phyloP scores from a whole-genome alignment of 139 green algal genomes.

The Microglena sp. region DNA sequence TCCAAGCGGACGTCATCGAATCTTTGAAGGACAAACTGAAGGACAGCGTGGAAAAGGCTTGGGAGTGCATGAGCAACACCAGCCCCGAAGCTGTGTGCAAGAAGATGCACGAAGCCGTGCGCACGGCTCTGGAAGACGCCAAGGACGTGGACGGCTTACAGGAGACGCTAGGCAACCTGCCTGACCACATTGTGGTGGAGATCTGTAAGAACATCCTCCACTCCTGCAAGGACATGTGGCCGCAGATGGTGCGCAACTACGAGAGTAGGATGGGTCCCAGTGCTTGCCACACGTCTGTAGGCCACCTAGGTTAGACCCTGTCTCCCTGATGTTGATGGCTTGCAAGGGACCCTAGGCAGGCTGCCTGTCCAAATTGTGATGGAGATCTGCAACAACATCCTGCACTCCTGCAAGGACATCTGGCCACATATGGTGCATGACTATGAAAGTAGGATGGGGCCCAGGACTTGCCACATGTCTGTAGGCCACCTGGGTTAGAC shows the following conservation, averaged over 20 bases:
- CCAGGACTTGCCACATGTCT: no score
- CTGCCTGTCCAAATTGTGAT: constrained; percentile 21
- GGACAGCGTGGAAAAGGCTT: constrained; percentile 14
- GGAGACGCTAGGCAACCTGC: neutral
- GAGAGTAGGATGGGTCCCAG: neutral
- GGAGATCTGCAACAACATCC: constrained; percentile 5
- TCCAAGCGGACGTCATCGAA: constrained; percentile 28
- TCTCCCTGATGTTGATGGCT: constrained; percentile 19
- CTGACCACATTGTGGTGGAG: neutral
- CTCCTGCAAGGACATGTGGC: constrained; percentile 4
- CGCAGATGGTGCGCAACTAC: neutral
- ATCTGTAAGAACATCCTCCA: constrained; percentile 6
- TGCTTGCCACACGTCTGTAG: no score
- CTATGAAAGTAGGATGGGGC: neutral
- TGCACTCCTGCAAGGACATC: neutral
- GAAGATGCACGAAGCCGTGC: neutral
- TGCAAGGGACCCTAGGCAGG: constrained; percentile 19
- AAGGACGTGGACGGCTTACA: neutral
- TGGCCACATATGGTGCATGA: constrained; percentile 1
- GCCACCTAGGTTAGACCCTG: no score
- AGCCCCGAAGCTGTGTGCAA: no score
- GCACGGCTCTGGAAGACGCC: neutral
- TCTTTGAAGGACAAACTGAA: constrained; percentile 16
- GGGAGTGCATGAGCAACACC: no score
- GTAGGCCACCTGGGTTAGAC: no score